phyloP scores from a whole-genome alignment of 2,329 filamentous ascomycete genomes.

The Penicillium rolfsii region DNA sequence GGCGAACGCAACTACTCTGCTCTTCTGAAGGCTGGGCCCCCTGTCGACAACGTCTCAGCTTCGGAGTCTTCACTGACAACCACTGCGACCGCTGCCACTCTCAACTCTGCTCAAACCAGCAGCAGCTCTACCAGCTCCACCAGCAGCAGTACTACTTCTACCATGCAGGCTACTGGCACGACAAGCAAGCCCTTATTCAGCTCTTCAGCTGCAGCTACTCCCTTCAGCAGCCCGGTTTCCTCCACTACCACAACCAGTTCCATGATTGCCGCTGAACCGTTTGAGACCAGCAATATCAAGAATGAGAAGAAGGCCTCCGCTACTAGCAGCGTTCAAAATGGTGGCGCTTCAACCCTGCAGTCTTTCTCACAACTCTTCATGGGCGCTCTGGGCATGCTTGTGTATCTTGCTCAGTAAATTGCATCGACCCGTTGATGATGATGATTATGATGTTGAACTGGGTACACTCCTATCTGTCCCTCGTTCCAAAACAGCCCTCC shows the following conservation, averaged over 20 bases:
- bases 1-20: constrained; percentile 59
- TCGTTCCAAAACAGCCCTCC: constrained; percentile 8
- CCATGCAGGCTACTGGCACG: constrained; percentile 48
- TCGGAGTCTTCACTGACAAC: constrained; percentile 9
- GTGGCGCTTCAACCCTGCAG: constrained; percentile 29
- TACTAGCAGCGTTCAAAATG: constrained; percentile 21
- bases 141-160: constrained; percentile 21
- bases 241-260: constrained; percentile 22
- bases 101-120: constrained; percentile 11
- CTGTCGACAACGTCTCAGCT: constrained; percentile 31
- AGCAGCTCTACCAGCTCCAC: constrained; percentile 22
- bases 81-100: constrained; percentile 9
- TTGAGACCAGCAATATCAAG: constrained; percentile 15
- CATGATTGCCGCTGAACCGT: constrained; percentile 7
- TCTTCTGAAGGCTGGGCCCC: constrained; percentile 50
- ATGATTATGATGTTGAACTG: not conserved
- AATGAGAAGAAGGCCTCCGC: constrained; percentile 20
- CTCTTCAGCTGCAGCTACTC: constrained; percentile 27
- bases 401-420: constrained; percentile 34
- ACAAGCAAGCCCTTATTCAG: constrained; percentile 59
- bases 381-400: constrained; percentile 39
- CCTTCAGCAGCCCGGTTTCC: constrained; percentile 27
- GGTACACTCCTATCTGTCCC: constrained; percentile 3
- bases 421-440: not conserved
- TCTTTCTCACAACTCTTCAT: constrained; percentile 38